Evolutionary conservation across 2,329 filamentous ascomycete species (phyloP), one percentile per base, ranked within the genome.

Genomic region (Chrysosporium queenslandicum): DNA sequence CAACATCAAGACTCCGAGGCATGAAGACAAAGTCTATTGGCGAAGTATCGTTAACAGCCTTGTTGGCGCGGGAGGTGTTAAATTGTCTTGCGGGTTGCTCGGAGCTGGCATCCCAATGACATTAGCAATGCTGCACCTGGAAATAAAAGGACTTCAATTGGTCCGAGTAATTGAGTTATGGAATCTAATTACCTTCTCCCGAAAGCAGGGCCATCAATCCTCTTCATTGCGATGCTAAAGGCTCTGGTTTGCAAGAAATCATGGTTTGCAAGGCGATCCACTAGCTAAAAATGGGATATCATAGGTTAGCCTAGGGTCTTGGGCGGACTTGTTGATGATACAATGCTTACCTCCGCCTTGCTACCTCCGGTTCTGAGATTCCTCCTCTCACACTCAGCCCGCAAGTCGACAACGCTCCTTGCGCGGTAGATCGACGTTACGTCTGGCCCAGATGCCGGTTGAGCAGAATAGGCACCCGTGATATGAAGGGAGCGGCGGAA

Each of bases 21-120:
- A 83, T 71, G 68, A 76, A 82, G 59, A 75, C 75, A 61, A 83
- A 82, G 69, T 83, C 80, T 55, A 83, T 78, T 39, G 79, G 80
- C 37, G 78, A 81, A 54, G 66, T 69, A 67, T 83, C 80, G 50
- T 76, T 73, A 56, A 77, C 71, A 25, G 77, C 68, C 63, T 81
- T 81, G 50, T 74, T 68, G 55, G 73, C 66, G 55, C 77, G 77
- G 56, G 75, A 79, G 55, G 79, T 81, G 69, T 83, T 83, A 74
- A 83, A 82, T 62, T 77, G 73, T 52, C 79, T 76, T 56, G 66
- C 68, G 58, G 49, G 65, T 12, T 29, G 7, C 14, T 40, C 50
- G 23, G 50, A 52, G 23, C 50, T 52, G 25, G 11, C 12, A 39
- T 30, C 6, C 41, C 18, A 20, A 37, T 29, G 5, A 39, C 7